Conservation (phyloP, 2,329 filamentous ascomycete species). For the Xylariaceae sp. region DNA sequence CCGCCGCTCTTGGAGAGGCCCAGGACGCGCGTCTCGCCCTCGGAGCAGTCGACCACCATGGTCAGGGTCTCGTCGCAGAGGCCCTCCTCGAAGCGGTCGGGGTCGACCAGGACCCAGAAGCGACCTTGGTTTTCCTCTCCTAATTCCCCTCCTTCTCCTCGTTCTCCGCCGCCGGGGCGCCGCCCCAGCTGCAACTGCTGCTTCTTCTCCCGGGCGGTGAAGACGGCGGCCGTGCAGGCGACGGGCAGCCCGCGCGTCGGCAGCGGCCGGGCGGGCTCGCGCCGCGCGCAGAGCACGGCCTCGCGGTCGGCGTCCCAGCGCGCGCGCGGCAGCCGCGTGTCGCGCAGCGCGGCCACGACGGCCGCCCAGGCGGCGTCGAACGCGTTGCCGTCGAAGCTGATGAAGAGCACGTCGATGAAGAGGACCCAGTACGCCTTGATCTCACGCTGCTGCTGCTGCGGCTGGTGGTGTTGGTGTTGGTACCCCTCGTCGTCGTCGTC, state of each 20-base stretch:
- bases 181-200: constrained; percentile 29
- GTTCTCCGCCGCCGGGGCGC: constrained; percentile 32
- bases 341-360: constrained; percentile 68
- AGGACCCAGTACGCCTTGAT: constrained; percentile 89
- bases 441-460: constrained; percentile 24
- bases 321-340: constrained; percentile 70
- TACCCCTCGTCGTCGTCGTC: constrained; percentile 29
- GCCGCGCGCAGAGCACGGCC: constrained; percentile 62
- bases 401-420: constrained; percentile 91
- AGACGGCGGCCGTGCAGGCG: constrained; percentile 70
- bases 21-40: constrained; percentile 49
- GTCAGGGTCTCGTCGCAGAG: constrained; percentile 79
- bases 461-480: constrained; percentile 15
- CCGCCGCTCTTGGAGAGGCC: constrained; percentile 82
- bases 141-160: no score
- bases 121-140: no score
- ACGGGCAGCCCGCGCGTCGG: constrained; percentile 61
- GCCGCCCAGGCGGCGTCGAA: constrained; percentile 89
- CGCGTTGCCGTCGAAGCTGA: constrained; percentile 84
- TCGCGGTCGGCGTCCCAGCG: constrained; percentile 80
- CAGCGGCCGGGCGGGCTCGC: constrained; percentile 47
- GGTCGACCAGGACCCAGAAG: constrained; percentile 77
- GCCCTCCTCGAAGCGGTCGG: constrained; percentile 82
- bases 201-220: constrained; percentile 55
- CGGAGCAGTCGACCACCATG: constrained; percentile 62